These are phyloP conservation scores for Colletotrichum truncatum DNA, from an alignment of 2,329 filamentous ascomycete species.

Conservation along the genomic window DNA sequence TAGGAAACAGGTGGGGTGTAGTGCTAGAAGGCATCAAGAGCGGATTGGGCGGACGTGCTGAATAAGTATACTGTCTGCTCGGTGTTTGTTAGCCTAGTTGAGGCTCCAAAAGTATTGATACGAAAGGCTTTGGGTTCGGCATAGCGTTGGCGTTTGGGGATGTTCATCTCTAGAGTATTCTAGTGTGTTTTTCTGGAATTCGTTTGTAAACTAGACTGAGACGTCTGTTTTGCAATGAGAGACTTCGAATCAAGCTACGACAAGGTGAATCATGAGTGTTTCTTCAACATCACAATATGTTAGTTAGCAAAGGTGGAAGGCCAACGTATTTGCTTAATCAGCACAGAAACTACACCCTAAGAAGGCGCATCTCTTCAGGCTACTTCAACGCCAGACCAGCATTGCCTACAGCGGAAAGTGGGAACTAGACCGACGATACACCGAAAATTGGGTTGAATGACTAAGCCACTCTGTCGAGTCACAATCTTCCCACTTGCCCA, in stretches of 20 bases:
- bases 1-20: conserved; percentile 57
- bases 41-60: conserved; percentile 41
- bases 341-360: too few relatives aligned
- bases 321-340: too few relatives aligned
- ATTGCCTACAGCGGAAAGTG: neutral
- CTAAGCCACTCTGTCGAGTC: conserved; percentile 21
- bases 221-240: too few relatives aligned
- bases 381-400: too few relatives aligned
- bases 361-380: neutral
- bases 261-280: too few relatives aligned
- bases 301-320: too few relatives aligned
- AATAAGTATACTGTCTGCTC: neutral
- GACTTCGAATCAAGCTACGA: too few relatives aligned
- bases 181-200: neutral
- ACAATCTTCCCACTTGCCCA: conserved; percentile 8
- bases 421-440: conserved; percentile 7
- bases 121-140: neutral
- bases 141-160: conserved; percentile 32
- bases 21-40: conserved; percentile 61
- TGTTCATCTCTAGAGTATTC: neutral
- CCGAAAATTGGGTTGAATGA: conserved; percentile 5
- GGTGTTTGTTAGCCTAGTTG: too few relatives aligned
- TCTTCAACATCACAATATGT: too few relatives aligned
- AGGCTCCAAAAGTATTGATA: neutral
- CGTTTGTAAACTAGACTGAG: neutral